Evolutionary conservation across 192 early-diverging fungal species (phyloP), one percentile per base, ranked within the genome.

Genomic region (Coemansia sp.): DNA sequence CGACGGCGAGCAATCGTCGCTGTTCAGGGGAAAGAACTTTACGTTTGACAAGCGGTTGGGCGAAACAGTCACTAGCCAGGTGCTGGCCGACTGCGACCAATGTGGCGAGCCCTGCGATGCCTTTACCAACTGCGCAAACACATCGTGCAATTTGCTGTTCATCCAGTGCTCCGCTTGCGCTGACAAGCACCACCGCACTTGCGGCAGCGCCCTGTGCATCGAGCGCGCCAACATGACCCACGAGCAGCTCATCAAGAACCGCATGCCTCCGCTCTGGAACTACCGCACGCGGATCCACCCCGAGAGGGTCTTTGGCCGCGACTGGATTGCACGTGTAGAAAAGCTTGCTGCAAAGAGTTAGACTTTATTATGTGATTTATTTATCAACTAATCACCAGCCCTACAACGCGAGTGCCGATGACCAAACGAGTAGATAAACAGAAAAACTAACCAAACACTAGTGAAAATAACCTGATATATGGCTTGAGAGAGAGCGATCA

Each of bases 31-130:
- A 41, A 90, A 88, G 25, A 92, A 92, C 64, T 92, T 92, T 66
- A 92, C 91, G 2, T 92, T 92, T 61, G 91, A 92, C 68, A 84
- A 85, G 54, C 89, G 91, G 1, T 60, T 88, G 17, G 89, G 91
- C 19, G 91, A 92, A 64, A 63, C 59, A 27, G 70, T 75, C 47
- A 89, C 91, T 11, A 66, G 81, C 25, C 88, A 89, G 4, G 78
- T 92, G 0, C 50, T 90, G 9, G 72, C 86, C 2, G 71, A 84
- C 34, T 92, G 91, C 57, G 85, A 89, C 50, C 83, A 88, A 19
- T 92, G 91, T 53, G 88, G 88, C 19, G 52, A 62, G 25, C 70
- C 84, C 11, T 88, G 86, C 60, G 87, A 88, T 22, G 61, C 57
- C 7, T 87, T 86, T 52, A 87, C 85, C 11, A 92, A 92, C 42